Evolutionary conservation across 768 basidiomycete genomes (phyloP).

Genomic region (Calocera cornea): DNA sequence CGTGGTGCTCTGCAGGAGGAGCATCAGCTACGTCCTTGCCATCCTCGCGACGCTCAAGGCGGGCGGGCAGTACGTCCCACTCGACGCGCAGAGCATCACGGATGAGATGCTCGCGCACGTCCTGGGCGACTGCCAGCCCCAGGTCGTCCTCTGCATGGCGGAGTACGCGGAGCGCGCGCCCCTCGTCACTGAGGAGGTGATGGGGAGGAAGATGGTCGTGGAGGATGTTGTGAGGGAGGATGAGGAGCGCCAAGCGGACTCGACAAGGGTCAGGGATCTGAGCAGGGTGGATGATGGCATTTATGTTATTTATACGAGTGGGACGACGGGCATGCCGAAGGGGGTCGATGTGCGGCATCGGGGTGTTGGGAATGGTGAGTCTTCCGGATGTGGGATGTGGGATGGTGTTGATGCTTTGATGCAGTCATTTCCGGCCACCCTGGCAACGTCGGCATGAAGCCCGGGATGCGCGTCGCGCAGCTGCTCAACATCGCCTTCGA

Average conservation of each 20-base stretch:
- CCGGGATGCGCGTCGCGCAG: constrained; percentile 43
- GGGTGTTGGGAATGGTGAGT: constrained; percentile 45
- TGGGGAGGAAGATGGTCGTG: not conserved
- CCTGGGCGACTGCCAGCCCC: constrained; percentile 34
- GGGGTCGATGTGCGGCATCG: constrained; percentile 47
- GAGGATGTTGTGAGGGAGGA: constrained; percentile 8
- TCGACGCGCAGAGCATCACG: constrained; percentile 46
- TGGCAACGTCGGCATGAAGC: constrained; percentile 46
- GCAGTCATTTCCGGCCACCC: constrained; percentile 35
- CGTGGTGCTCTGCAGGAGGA: constrained; percentile 42
- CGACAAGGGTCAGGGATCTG: constrained; percentile 27
- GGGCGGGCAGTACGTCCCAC: constrained; percentile 45
- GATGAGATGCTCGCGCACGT: constrained; percentile 40
- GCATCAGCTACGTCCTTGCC: constrained; percentile 39
- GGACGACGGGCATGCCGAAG: constrained; percentile 45
- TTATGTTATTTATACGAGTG: constrained; percentile 48
- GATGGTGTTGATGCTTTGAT: not conserved
- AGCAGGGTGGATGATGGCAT: constrained; percentile 29
- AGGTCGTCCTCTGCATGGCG: constrained; percentile 32
- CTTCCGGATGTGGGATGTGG: not conserved
- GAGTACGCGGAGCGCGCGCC: constrained; percentile 30
- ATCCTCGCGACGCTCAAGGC: constrained; percentile 45
- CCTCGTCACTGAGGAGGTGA: constrained; percentile 7
- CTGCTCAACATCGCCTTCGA: constrained; percentile 53
- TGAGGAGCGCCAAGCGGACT: constrained; percentile 15